Evolutionary conservation across 495 filamentous ascomycete genomes (phyloP).

Genomic region (Penicillium riverlandense): DNA sequence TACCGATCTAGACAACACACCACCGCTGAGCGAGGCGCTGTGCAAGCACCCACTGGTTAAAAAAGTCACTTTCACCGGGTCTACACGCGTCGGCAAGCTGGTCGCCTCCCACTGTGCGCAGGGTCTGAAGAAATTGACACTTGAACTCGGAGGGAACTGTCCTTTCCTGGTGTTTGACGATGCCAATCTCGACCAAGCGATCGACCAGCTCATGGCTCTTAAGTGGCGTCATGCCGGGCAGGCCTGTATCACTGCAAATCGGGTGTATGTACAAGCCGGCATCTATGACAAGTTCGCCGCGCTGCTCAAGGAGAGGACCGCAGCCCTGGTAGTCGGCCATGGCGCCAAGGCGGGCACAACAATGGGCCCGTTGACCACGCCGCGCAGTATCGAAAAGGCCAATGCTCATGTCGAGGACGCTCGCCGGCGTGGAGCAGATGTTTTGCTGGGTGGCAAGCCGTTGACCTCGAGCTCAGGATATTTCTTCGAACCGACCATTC

Average conservation of each 20-base stretch:
- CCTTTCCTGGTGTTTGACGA: conserved; percentile 72
- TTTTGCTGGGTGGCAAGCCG: conserved; percentile 52
- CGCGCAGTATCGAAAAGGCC: conserved; percentile 56
- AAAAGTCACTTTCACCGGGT: conserved; percentile 71
- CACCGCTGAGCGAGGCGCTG: conserved; percentile 55
- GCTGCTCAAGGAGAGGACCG: conserved; percentile 46
- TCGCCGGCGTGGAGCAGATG: conserved; percentile 47
- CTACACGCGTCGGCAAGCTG: conserved; percentile 56
- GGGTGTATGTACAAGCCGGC: conserved; percentile 59
- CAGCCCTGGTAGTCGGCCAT: conserved; percentile 56
- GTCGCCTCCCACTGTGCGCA: conserved; percentile 52
- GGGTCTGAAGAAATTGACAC: conserved; percentile 63
- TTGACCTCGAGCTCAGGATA: conserved; percentile 46
- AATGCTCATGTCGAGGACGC: conserved; percentile 57
- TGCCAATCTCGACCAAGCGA: conserved; percentile 57
- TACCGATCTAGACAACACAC: conserved; percentile 54
- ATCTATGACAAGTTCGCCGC: conserved; percentile 48
- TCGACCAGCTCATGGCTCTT: conserved; percentile 50
- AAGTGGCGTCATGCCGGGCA: conserved; percentile 67
- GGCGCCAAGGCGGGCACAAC: conserved; percentile 51
- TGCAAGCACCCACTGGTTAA: conserved; percentile 57
- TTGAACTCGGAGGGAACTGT: conserved; percentile 71
- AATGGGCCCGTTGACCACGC: conserved; percentile 63
- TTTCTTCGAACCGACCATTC: conserved; percentile 68
- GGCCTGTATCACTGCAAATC: conserved; percentile 68